phyloP scores from a whole-genome alignment of 768 basidiomycete species.

The Steccherinum ochraceum region DNA sequence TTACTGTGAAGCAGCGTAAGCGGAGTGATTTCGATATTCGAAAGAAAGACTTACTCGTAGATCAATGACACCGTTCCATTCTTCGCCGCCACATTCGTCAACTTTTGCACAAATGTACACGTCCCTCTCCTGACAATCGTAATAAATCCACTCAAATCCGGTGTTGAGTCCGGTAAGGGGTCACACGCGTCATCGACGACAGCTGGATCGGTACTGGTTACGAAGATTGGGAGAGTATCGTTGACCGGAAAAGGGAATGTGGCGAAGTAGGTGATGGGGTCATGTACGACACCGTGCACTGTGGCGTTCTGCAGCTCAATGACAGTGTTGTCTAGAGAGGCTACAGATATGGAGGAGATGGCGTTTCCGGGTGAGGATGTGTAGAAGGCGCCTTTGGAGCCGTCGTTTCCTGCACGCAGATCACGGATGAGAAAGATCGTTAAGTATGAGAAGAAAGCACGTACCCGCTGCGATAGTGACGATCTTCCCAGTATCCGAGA shows the following conservation, averaged over 20 bases:
- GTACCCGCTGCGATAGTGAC: slow-evolving; percentile 62
- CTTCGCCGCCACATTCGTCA: slow-evolving; percentile 46
- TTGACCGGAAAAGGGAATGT: slow-evolving; percentile 40
- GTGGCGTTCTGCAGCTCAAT: slow-evolving; percentile 53
- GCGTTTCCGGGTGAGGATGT: slow-evolving; percentile 47
- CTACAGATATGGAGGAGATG: slow-evolving; percentile 50
- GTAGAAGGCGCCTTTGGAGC: slow-evolving; percentile 56
- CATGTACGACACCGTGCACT: slow-evolving; percentile 40
- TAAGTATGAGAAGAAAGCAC: slow-evolving; percentile 17
- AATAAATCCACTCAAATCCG: slow-evolving; percentile 47
- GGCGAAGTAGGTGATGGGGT: slow-evolving; percentile 49
- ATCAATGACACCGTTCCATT: slow-evolving; percentile 43
- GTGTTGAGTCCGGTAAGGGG: slow-evolving; percentile 43
- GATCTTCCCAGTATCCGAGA: slow-evolving; percentile 50
- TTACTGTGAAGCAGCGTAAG: slow-evolving; percentile 30
- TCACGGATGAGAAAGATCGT: too few species aligned
- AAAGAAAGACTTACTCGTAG: slow-evolving; percentile 40
- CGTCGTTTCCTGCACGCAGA: slow-evolving; percentile 30
- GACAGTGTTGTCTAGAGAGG: slow-evolving; percentile 51
- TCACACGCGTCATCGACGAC: slow-evolving; percentile 54
- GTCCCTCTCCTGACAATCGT: slow-evolving; percentile 54
- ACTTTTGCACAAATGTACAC: slow-evolving; percentile 52
- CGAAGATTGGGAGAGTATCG: slow-evolving; percentile 47
- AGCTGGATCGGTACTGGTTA: slow-evolving; percentile 50
- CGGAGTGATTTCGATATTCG: not conserved